A percentile compares a stretch with the other conserved stretches of the same genome.
Conservation (phyloP, 164 flowering plant species). For the Brasenia schreberi region DNA sequence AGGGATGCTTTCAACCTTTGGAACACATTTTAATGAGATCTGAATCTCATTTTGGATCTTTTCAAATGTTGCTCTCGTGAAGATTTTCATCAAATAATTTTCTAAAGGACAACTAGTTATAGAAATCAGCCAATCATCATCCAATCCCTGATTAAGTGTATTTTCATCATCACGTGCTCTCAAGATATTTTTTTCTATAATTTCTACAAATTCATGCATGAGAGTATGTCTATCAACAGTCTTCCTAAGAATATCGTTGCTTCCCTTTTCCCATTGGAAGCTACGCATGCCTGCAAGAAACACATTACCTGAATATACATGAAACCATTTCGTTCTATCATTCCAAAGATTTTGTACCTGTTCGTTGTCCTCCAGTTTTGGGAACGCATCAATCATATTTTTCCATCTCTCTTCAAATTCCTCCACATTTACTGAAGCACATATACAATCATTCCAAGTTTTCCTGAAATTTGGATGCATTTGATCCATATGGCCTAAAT, state of each 20-base stretch:
- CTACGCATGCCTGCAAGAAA: background rate
- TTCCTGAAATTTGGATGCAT: slow-evolving; percentile 53
- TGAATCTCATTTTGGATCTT: background rate
- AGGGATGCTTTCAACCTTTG: slow-evolving; percentile 9
- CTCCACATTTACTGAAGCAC: background rate
- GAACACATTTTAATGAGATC: background rate
- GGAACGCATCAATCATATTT: background rate
- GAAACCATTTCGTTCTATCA: background rate
- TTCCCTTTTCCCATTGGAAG: background rate
- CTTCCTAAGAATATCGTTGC: background rate
- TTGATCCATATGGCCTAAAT: slow-evolving; percentile 45
- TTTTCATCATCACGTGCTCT: background rate
- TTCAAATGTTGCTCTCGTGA: background rate
- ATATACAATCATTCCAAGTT: slow-evolving; percentile 56
- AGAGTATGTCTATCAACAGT: background rate
- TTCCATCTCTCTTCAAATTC: background rate
- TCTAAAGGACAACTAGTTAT: background rate
- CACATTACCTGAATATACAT: background rate
- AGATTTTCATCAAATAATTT: background rate
- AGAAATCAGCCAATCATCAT: background rate
- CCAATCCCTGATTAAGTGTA: background rate
- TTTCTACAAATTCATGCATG: background rate
- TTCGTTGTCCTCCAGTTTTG: background rate
- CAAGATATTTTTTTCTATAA: background rate
- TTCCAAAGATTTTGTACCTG: background rate